Evolutionary conservation across 306 rosid genomes (phyloP).

Genomic region (Prunus mume): DNA sequence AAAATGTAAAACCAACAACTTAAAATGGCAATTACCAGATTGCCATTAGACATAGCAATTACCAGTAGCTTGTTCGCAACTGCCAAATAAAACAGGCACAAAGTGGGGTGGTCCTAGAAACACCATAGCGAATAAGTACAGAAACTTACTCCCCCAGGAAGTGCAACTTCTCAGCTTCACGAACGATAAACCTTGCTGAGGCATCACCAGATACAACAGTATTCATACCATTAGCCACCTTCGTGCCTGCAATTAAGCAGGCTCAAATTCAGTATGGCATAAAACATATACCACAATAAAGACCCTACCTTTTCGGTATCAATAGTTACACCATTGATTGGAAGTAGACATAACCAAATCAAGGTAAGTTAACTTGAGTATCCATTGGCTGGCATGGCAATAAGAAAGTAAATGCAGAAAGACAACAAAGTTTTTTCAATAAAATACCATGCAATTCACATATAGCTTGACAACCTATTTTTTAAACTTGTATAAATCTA

Average conservation of each 20-base stretch:
- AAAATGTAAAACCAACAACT: neutral
- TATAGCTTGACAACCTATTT: neutral
- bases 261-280: conserved; percentile 15
- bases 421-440: neutral
- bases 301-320: conserved; percentile 5
- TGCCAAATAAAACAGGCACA: neutral
- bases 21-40: neutral
- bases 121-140: neutral
- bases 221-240: conserved; percentile 36
- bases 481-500: neutral
- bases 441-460: neutral
- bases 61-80: neutral
- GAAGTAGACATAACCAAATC: neutral
- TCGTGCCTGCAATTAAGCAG: conserved; percentile 42
- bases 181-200: conserved; percentile 61
- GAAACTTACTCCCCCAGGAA: conserved; percentile 71
- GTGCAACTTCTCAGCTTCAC: conserved; percentile 59
- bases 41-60: neutral
- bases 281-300: neutral
- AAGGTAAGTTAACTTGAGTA: neutral
- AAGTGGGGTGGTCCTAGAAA: conserved; percentile 8
- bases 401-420: neutral
- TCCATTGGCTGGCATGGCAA: neutral
- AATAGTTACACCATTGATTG: neutral
- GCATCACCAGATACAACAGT: conserved; percentile 40